These are phyloP conservation scores for Candida quercuum DNA, from an alignment of 805 yeast species.

Conservation along the genomic window DNA sequence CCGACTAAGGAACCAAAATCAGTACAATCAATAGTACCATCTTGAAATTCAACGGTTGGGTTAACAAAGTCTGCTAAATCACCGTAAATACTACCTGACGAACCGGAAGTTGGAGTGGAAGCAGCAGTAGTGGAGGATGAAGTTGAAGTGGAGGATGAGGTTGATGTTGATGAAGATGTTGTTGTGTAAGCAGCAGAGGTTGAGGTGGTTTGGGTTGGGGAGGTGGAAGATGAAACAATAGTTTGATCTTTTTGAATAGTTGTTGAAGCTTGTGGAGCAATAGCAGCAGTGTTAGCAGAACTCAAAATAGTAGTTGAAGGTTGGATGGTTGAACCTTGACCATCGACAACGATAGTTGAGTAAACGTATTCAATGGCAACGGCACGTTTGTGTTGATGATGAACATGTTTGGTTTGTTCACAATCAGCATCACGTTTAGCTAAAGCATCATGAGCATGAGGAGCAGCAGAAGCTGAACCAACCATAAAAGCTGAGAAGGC, in stretches of 20 bases:
- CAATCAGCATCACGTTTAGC: slow-evolving; percentile 10
- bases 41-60: slow-evolving; percentile 59
- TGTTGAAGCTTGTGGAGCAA: slow-evolving; percentile 22
- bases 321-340: slow-evolving; percentile 38
- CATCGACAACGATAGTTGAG: slow-evolving; percentile 49
- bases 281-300: slow-evolving; percentile 15
- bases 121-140: slow-evolving; percentile 22
- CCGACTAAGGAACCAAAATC: slow-evolving; percentile 61
- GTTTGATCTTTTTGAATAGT: slow-evolving; percentile 15
- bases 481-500: slow-evolving; percentile 10
- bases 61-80: slow-evolving; percentile 50
- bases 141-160: slow-evolving; percentile 21
- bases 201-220: background rate
- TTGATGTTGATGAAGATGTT: slow-evolving; percentile 26
- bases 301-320: slow-evolving; percentile 17
- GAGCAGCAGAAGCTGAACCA: slow-evolving; percentile 4
- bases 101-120: slow-evolving; percentile 26
- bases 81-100: slow-evolving; percentile 40
- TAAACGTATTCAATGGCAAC: slow-evolving; percentile 47
- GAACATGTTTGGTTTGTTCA: slow-evolving; percentile 27
- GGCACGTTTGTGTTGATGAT: slow-evolving; percentile 47
- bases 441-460: slow-evolving; percentile 1
- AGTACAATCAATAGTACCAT: slow-evolving; percentile 65
- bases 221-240: slow-evolving; percentile 19
- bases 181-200: slow-evolving; percentile 16